A percentile compares a stretch with the other conserved stretches of the same genome.
Evolutionary conservation across 2,329 filamentous ascomycete genomes (phyloP).

Genomic region (Claviceps pazoutovae): DNA sequence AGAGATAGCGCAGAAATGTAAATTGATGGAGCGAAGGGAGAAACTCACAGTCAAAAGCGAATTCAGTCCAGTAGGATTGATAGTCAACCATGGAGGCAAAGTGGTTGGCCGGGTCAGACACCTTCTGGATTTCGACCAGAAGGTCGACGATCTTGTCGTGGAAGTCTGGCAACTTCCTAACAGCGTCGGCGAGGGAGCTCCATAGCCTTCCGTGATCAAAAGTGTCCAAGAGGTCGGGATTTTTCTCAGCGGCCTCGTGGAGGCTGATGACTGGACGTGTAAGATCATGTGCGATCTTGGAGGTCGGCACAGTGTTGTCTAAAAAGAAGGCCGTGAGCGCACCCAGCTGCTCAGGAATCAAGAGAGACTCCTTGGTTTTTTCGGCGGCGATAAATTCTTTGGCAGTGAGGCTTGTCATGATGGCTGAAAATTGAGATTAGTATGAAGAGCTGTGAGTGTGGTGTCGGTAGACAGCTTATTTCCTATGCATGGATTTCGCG

Average conservation of each 20-base stretch:
- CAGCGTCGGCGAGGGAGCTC: background rate
- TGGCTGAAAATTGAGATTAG: background rate
- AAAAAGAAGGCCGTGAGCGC: background rate
- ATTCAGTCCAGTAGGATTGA: background rate
- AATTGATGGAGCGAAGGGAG: background rate
- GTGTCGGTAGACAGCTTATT: background rate
- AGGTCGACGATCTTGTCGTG: conserved; percentile 1
- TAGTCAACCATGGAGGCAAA: background rate
- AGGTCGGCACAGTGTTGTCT: background rate
- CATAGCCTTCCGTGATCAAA: background rate
- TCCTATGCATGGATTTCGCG: background rate
- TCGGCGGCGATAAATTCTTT: background rate
- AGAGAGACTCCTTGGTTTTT: background rate
- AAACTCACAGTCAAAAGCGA: background rate
- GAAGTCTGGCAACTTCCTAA: background rate
- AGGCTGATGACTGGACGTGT: background rate
- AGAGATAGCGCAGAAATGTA: background rate
- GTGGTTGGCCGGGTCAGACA: background rate
- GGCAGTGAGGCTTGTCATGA: background rate
- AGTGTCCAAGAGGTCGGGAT: background rate
- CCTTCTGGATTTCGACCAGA: conserved; percentile 1
- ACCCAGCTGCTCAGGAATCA: background rate
- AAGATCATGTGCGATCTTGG: background rate
- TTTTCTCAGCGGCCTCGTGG: background rate
- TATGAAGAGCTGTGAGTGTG: background rate